phyloP scores from a whole-genome alignment of 2,329 filamentous ascomycete genomes.

The Leptographium radiaticola region DNA sequence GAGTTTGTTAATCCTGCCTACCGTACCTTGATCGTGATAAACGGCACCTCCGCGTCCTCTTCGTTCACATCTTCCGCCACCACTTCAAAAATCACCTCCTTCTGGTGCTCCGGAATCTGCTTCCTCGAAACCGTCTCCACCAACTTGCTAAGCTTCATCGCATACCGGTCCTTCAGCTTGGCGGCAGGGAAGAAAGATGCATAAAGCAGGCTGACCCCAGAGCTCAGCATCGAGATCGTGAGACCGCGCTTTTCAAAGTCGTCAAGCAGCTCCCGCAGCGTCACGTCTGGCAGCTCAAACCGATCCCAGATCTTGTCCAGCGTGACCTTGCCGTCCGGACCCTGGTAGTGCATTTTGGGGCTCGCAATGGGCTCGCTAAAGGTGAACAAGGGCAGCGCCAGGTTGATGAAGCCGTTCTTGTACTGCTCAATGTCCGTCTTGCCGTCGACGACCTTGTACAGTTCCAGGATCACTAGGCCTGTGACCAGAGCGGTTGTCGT shows the following conservation, averaged over 20 bases:
- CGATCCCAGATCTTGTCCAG: constrained; percentile 98
- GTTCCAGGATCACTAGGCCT: constrained; percentile 78
- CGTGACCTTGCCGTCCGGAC: constrained; percentile 62
- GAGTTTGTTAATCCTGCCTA: constrained; percentile 7
- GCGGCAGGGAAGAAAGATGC: constrained; percentile 76
- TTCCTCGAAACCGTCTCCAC: constrained; percentile 88
- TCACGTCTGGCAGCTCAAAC: constrained; percentile 81
- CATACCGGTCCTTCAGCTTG: constrained; percentile 69
- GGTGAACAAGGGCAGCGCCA: constrained; percentile 92
- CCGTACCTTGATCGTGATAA: constrained; percentile 74
- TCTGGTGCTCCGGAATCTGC: constrained; percentile 78
- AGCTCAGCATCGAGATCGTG: constrained; percentile 83
- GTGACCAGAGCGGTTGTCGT: constrained; percentile 95
- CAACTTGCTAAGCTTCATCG: constrained; percentile 75
- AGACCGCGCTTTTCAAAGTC: constrained; percentile 73
- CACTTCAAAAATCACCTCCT: constrained; percentile 92
- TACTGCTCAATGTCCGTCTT: constrained; percentile 97
- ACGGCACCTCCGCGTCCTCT: constrained; percentile 94
- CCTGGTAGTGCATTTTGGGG: constrained; percentile 81
- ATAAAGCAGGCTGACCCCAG: constrained; percentile 90
- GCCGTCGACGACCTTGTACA: constrained; percentile 94
- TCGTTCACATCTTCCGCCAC: constrained; percentile 79
- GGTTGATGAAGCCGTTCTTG: constrained; percentile 97
- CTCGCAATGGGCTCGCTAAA: constrained; percentile 95
- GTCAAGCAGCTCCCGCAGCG: constrained; percentile 69